Percentiles rank a stretch among this genome's conserved stretches.
Evolutionary conservation across 495 filamentous ascomycete genomes (phyloP).

Genomic region (Trichoderma asperelloides): DNA sequence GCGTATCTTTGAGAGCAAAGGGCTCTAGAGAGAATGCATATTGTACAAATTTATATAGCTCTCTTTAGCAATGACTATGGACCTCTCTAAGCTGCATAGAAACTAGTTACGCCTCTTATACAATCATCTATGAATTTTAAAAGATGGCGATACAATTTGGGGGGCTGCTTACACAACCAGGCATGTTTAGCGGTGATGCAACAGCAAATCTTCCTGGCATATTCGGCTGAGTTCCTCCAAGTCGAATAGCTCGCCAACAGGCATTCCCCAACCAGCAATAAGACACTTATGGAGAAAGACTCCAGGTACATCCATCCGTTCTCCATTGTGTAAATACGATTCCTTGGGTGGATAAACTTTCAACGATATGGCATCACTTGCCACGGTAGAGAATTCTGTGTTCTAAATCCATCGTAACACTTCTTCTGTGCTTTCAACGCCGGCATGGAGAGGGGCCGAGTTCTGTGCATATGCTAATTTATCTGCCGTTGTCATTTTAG

Average conservation of each 20-base stretch:
- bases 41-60: too few species aligned
- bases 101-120: too few species aligned
- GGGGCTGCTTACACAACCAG: conserved; percentile 34
- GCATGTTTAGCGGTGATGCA: conserved; percentile 36
- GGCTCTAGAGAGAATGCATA: too few species aligned
- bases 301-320: neutral
- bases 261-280: conserved; percentile 43
- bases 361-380: conserved; percentile 38
- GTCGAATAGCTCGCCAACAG: conserved; percentile 45
- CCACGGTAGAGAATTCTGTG: conserved; percentile 40
- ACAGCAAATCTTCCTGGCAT: conserved; percentile 36
- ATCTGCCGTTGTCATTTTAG: conserved; percentile 24
- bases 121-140: too few species aligned
- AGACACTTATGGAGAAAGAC: conserved; percentile 39
- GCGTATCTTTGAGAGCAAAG: neutral
- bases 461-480: conserved; percentile 24
- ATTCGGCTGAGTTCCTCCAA: conserved; percentile 36
- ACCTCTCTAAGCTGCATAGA: too few species aligned
- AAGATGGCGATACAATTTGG: conserved; percentile 34
- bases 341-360: conserved; percentile 32
- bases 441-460: conserved; percentile 23
- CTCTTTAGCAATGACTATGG: neutral
- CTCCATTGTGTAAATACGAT: neutral
- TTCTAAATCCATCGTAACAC: conserved; percentile 44
- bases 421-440: conserved; percentile 35